phyloP scores from a whole-genome alignment of 768 basidiomycete genomes.

The Hysterangium stoloniferum region DNA sequence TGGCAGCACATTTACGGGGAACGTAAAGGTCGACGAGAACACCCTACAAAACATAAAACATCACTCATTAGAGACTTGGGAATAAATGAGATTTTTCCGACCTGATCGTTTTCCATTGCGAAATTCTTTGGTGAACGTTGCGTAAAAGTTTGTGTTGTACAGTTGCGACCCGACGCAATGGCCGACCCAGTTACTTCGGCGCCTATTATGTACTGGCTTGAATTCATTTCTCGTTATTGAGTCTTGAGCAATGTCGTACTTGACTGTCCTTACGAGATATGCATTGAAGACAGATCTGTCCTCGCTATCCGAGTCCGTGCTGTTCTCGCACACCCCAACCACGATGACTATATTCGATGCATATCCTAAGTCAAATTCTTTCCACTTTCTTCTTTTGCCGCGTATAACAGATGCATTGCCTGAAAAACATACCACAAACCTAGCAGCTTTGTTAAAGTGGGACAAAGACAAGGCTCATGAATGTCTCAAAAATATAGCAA shows the following conservation, averaged over 20 bases:
- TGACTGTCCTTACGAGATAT: slow-evolving; percentile 55
- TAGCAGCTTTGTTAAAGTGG: slow-evolving; percentile 47
- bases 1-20: slow-evolving; percentile 98
- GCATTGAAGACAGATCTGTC: slow-evolving; percentile 36
- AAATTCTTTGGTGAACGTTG: neutral
- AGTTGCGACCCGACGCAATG: slow-evolving; percentile 5
- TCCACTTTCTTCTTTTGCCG: slow-evolving; percentile 86
- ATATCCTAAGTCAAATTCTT: slow-evolving; percentile 69
- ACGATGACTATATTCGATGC: slow-evolving; percentile 66
- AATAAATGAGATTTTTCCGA: too few species aligned
- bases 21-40: slow-evolving; percentile 99
- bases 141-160: neutral
- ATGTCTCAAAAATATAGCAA: slow-evolving; percentile 43
- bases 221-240: neutral
- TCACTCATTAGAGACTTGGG: neutral
- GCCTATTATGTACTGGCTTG: neutral
- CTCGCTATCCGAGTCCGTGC: slow-evolving; percentile 49
- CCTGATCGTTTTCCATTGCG: slow-evolving; percentile 11
- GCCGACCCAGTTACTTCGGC: slow-evolving; percentile 4
- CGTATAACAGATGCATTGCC: slow-evolving; percentile 25
- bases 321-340: slow-evolving; percentile 46
- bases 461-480: slow-evolving; percentile 47
- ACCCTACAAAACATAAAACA: slow-evolving; percentile 46
- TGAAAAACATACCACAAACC: slow-evolving; percentile 38
- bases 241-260: slow-evolving; percentile 11